Base-by-base conservation (phyloP, 1,284 basidiomycete genomes). In the Phylloporus gajari region DNA sequence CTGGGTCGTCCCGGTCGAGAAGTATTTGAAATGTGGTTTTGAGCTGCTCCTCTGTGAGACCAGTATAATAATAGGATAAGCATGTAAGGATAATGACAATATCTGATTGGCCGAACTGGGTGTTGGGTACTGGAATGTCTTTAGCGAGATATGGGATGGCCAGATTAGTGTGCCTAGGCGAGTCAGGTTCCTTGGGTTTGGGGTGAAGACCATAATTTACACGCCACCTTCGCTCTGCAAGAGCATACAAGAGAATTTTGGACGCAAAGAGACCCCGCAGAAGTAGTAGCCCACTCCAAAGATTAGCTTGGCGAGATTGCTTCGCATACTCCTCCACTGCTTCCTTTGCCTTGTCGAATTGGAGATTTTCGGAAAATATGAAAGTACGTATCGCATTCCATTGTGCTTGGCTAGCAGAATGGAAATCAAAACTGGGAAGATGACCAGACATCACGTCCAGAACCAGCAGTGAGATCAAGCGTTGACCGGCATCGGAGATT, bases 61-160 rank as follows among this genome's bases (percentile, higher is more conserved):
- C 88, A 8, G 79, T 77, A 65, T 88, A 88, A 68, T 89, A 88
- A 71, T 89, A 89, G 9, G 82, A 83, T 32, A 89, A 79, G 71
- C 84, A 88, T 0, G 88, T 89, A 38, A 89, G 78, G 23, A 17
- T 71, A 62, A 89, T 77, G 1, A 84, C 82, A 32, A 89, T 82
- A 48, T 89, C 88, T 2, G 88, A 87, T 76, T 89, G 88, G 3
- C 86, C 88, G 70, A 89, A 89, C 62, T 89, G 87, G 32, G 88
- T 86, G 64, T 84, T 80, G n/a, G 80, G 68, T 30, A 85, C 80
- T 0, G 88, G 88, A 5, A 85, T 81, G 72, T 89, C 88, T 76
- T 89, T 89, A 0, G 88, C 88, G 32, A 83, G 80, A 72, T 87
- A 89, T 8, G 88, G 88, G 0, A 89, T 87, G 2, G 88, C 87